Evolutionary conservation across 192 early-diverging fungal genomes (phyloP).

Genomic region (Podochytrium sp.): DNA sequence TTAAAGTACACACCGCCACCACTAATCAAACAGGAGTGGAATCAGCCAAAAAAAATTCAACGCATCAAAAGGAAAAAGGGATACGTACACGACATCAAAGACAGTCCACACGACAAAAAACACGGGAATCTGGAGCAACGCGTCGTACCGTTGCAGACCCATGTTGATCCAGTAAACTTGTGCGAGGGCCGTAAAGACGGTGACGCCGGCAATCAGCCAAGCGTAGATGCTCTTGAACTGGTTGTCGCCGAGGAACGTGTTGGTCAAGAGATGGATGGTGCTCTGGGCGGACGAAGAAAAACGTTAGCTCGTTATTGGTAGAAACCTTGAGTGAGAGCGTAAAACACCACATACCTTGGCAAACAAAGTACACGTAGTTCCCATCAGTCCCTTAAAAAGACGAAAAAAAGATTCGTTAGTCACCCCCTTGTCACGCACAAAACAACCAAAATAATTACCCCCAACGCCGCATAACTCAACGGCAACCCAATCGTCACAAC

Average conservation of each 20-base stretch:
- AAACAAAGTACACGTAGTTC: slow-evolving; percentile 75
- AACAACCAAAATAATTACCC: slow-evolving; percentile 40
- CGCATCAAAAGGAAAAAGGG: not conserved
- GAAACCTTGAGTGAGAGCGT: too few relatives aligned
- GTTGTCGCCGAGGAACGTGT: slow-evolving; percentile 70
- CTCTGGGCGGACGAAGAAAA: too few relatives aligned
- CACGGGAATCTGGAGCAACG: slow-evolving; percentile 79
- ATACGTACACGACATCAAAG: slow-evolving; percentile 68
- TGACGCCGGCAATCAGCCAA: slow-evolving; percentile 73
- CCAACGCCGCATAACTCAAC: slow-evolving; percentile 72
- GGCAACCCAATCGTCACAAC: slow-evolving; percentile 67
- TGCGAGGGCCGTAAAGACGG: slow-evolving; percentile 72
- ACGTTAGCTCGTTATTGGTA: too few relatives aligned
- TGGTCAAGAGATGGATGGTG: slow-evolving; percentile 73
- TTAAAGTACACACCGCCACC: slow-evolving; percentile 82
- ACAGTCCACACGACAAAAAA: slow-evolving; percentile 83
- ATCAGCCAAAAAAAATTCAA: not conserved
- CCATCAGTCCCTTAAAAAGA: slow-evolving; percentile 66
- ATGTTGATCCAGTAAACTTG: slow-evolving; percentile 88
- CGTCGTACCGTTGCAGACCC: slow-evolving; percentile 79
- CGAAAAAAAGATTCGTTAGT: not conserved
- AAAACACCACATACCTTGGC: too few relatives aligned
- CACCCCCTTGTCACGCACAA: not conserved
- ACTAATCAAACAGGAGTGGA: not conserved
- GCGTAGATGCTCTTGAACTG: slow-evolving; percentile 69